A percentile compares a stretch with the other conserved stretches of the same genome.
phyloP scores from a whole-genome alignment of 768 basidiomycete species.

The Termitomyces eurrhizus region DNA sequence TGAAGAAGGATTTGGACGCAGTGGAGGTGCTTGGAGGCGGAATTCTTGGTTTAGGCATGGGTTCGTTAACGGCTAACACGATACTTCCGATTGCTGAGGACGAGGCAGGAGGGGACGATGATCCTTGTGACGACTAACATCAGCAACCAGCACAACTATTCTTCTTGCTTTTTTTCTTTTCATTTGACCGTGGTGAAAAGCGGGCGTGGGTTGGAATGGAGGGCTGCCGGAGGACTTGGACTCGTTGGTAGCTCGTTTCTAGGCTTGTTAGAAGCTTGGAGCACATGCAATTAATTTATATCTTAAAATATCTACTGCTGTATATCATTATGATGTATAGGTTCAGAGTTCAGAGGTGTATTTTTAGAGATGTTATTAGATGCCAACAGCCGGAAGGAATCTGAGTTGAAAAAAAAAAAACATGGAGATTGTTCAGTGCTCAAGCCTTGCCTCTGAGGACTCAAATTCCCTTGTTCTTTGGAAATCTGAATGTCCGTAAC shows the following conservation, averaged over 20 bases:
- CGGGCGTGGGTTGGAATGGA: background rate
- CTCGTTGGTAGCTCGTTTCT: background rate
- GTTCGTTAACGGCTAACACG: background rate
- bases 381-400: too few species aligned
- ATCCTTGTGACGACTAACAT: slow-evolving; percentile 11
- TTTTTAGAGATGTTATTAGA: background rate
- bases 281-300: slow-evolving; percentile 13
- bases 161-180: background rate
- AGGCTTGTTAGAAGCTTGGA: slow-evolving; percentile 1
- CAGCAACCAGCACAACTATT: background rate
- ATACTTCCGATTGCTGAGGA: slow-evolving; percentile 14
- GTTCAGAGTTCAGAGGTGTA: background rate
- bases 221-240: background rate
- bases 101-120: slow-evolving; percentile 11
- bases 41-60: slow-evolving; percentile 11
- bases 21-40: slow-evolving; percentile 33
- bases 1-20: slow-evolving; percentile 59
- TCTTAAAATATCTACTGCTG: slow-evolving; percentile 5
- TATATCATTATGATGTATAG: background rate
- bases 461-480: background rate
- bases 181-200: too few species aligned
- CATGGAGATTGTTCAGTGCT: too few species aligned
- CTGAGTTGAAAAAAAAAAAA: too few species aligned
- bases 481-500: too few species aligned
- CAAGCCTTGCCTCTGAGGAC: too few species aligned